Conservation (phyloP, 2,329 filamentous ascomycete species). For the Pseudovirgaria hyperparasitica region DNA sequence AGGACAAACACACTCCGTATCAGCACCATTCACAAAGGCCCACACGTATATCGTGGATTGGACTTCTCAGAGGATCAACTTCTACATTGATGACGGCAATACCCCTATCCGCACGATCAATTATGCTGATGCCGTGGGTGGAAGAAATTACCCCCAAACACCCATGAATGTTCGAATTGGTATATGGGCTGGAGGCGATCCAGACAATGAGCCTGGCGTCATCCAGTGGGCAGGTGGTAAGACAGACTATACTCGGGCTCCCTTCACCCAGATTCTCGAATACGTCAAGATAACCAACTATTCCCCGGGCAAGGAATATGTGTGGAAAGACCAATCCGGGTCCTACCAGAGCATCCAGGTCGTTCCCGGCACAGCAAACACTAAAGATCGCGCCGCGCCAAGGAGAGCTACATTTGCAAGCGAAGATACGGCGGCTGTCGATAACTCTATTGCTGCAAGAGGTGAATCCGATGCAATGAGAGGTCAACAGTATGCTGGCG, state of each 20-base stretch:
- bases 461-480: no score
- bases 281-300: constrained; percentile 39
- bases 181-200: constrained; percentile 36
- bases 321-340: constrained; percentile 36
- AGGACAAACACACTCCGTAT: constrained; percentile 52
- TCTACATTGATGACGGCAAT: constrained; percentile 61
- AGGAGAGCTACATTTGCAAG: no score
- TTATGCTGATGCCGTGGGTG: constrained; percentile 43
- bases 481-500: no score
- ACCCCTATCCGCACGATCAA: constrained; percentile 50
- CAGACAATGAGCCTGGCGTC: constrained; percentile 39
- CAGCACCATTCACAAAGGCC: constrained; percentile 36
- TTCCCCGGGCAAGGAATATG: constrained; percentile 37
- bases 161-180: constrained; percentile 48
- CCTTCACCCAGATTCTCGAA: constrained; percentile 40
- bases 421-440: no score
- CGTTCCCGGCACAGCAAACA: no score
- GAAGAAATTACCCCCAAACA: constrained; percentile 59
- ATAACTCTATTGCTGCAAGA: no score
- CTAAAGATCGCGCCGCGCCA: no score
- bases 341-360: constrained; percentile 36
- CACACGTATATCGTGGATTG: constrained; percentile 65
- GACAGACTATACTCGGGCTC: constrained; percentile 32
- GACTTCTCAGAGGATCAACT: constrained; percentile 54
- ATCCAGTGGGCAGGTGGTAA: constrained; percentile 55